Evolutionary conservation across 495 filamentous ascomycete genomes (phyloP), one percentile per base, ranked within the genome.

Genomic region (Hypoxylon perforatum): DNA sequence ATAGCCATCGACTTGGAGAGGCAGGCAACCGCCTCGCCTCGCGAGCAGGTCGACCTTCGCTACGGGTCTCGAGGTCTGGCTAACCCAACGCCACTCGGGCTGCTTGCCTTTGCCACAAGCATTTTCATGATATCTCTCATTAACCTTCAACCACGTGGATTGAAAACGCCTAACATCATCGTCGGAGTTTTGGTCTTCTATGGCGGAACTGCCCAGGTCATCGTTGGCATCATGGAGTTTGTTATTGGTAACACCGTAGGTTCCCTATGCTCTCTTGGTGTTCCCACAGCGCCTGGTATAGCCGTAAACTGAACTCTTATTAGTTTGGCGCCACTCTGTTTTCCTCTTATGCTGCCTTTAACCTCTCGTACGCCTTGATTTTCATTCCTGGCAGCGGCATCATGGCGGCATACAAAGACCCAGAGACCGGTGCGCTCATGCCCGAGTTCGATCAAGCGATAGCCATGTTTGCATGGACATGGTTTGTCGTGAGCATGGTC

Each of bases 401-500:
- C 47, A 35, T 79, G 9, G 67, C 69, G 35, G 67, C 73, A 30
- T 79, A 78, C 55, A 69, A 65, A 28, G 73, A 77, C 44, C 12
- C 53, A 25, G 39, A 36, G 15, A 73, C 71, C 2, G 67, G 67
- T 19, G 58, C 50, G 11, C 67, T 69, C 0, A 65, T 39, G 28
- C 58, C 48, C 2, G 69, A 75, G 0, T 74, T 79, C 52, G 36
- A 56, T 3, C 68, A 77, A 25, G 77, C 77, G n/a, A 61, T 79
- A 35, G 74, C 72, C 14, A 68, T 79, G 61, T 77, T 65, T 45
- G 55, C 73, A 11, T 78, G 77, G 77, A 72, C 71, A 17, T 79
- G 77, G 76, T 76, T 80, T 55, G 77, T 80, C 50, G 46, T 80
- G n/a, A 76, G 64, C 5, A 58, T 71, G 41, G 75, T 80, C 42